Base-by-base conservation (phyloP, 1,139 yeast genomes). In the Kodamaea fungicola region DNA sequence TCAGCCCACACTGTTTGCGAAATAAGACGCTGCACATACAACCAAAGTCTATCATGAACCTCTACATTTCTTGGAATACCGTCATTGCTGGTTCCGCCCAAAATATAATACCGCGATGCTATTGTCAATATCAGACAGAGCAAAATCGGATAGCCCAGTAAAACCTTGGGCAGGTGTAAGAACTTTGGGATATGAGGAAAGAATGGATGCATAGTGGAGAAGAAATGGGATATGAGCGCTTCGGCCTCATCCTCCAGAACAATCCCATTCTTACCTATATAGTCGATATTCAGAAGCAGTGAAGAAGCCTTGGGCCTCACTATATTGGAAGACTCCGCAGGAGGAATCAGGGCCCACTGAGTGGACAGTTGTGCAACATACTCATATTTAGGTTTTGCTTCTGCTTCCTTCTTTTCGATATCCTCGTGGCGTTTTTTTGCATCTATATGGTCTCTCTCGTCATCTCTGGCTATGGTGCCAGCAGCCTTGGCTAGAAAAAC, bases 1-100 rank as follows among this genome's bases (percentile, higher is more conserved):
- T 87, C 96, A 1, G 95, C 96, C 96, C 96, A 89, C 4, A 88
- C 92, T 0, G 96, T 83, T 55, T 83, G 88, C 2, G 95, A 84
- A 33, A 89, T 82, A 40, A 88, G 67, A 45, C 82, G 61, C 61
- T 89, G 96, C 38, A 90, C 88, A 53, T 84, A 80, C 22, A 81
- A 74, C 96, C 96, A 88, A 34, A 89, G 62, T 40, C 82, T 71
- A 48, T 83, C 89, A 55, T 89, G 97, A 6, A 82, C 72, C 47
- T 76, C 82, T 21, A 82, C 67, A 52, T 80, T 72, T 32, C 78
- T 59, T 0, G 72, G 71, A 6, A 64, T 66, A 4, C 57, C 62
- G 24, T 50, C 27, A 23, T 28, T 23, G 23, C 59, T 54, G 3
- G 19, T 16, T 34, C 63, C 64, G 25, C 68, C 76, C 40, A 80